Evolutionary conservation across 768 basidiomycete genomes (phyloP), one percentile per base, ranked within the genome.

Genomic region (Lentinula aciculospora): DNA sequence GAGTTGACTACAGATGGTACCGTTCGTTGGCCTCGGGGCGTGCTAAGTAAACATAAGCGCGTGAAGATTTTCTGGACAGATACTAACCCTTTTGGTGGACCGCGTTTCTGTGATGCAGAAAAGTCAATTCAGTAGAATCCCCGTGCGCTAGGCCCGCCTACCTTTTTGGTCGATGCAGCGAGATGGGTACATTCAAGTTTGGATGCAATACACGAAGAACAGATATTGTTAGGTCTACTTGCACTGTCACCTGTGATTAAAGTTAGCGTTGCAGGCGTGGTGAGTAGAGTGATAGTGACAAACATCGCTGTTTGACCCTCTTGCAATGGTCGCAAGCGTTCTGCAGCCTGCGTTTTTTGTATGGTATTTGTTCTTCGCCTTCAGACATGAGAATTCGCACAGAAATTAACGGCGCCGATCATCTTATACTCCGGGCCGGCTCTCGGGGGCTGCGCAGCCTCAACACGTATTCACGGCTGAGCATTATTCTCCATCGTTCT

Each of bases 311-410:
- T 34, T 34, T 34, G 1, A 7, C 13, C 9, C 8, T 34, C 13
- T 34, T 34, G 64, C 84, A 85, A 0, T 78, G 72, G 60, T 85
- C 84, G 63, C 84, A 85, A 25, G 58, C 29, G 2, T 39, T 29
- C 44, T 58, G 56, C 17, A 57, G 27, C 10, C 56, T 29, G n/a
- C 56, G 28, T 19, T 49, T 57, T 29, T 57, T 57, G 56, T 53
- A n/a, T 13, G 37, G 19, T 23, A 39, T 5, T n/a, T 13, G 19
- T 6, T 50, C 49, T 27, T 53, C 51, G 32, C 36, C 34, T 9
- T 53, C 51, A 39, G 51, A 37, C 51, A 53, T 53, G 36, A 21
- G 13, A 4, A 34, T 51, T 0, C n/a, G n/a, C n/a, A n/a, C n/a
- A 32, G 32, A 12, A 32, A 32, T 32, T 32, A 32, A 7, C 32